Conservation (phyloP, 352 stramenopile genomes). For the Globisporangium abappressorium region DNA sequence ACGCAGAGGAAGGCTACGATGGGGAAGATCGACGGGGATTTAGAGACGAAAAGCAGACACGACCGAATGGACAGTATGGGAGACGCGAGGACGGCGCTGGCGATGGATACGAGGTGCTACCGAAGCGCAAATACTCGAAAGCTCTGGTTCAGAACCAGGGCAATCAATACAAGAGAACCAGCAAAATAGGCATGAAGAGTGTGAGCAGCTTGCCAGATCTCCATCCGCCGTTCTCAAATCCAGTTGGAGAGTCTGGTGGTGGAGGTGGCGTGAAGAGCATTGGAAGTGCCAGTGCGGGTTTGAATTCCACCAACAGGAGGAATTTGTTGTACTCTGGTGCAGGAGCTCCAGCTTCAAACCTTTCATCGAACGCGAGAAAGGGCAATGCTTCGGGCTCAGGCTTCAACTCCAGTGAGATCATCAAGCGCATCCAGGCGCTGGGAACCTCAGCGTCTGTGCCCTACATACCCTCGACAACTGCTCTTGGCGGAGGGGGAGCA, state of each 20-base stretch:
- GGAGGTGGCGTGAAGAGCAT: background rate
- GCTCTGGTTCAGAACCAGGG: background rate
- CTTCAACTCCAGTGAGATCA: constrained; percentile 47
- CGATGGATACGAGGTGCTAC: background rate
- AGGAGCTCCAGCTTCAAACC: background rate
- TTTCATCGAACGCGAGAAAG: background rate
- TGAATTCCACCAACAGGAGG: background rate
- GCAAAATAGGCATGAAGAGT: constrained; percentile 18
- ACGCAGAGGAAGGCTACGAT: constrained; percentile 4
- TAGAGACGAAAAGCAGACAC: background rate
- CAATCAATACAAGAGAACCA: constrained; percentile 10
- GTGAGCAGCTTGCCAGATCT: constrained; percentile 45
- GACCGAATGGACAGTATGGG: background rate
- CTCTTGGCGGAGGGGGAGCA: constrained; percentile 10
- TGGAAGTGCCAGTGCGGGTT: background rate
- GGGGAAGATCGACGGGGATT: background rate
- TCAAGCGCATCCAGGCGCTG: constrained; percentile 49
- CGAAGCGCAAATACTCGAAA: constrained; percentile 19
- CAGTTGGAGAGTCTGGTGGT: background rate
- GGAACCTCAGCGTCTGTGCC: constrained; percentile 43
- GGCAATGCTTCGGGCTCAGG: background rate
- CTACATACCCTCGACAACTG: constrained; percentile 8
- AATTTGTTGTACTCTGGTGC: background rate
- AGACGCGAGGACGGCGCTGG: background rate
- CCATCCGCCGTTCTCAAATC: constrained; percentile 9